A percentile compares a stretch with the other conserved stretches of the same genome.
These are phyloP conservation scores for Evernia prunastri DNA, from an alignment of 495 filamentous ascomycete genomes.

Conservation along the genomic window DNA sequence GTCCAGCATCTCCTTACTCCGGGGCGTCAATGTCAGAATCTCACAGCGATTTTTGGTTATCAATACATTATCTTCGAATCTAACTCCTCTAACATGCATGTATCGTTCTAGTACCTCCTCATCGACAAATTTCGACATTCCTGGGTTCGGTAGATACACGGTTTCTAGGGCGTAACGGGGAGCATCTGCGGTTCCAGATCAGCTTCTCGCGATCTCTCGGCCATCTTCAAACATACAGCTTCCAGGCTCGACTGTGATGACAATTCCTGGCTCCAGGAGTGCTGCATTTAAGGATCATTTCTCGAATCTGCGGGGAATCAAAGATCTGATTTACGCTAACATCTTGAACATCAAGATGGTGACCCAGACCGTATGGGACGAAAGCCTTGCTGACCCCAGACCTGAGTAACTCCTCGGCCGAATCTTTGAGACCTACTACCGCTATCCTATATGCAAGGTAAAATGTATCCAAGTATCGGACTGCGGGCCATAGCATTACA, in stretches of 20 bases:
- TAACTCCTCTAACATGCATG: conserved; percentile 73
- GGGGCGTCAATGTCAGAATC: conserved; percentile 77
- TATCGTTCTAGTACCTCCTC: conserved; percentile 63
- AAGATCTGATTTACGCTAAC: conserved; percentile 61
- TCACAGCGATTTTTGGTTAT: conserved; percentile 71
- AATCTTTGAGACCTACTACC: conserved; percentile 55
- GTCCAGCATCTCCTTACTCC: conserved; percentile 60
- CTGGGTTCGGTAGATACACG: not conserved
- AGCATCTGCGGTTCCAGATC: conserved; percentile 45
- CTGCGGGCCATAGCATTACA: conserved; percentile 54
- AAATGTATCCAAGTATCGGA: conserved; percentile 60
- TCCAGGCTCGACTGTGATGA: conserved; percentile 83
- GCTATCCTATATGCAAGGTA: conserved; percentile 65
- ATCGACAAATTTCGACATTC: conserved; percentile 57
- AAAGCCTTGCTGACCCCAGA: conserved; percentile 67
- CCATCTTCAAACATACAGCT: conserved; percentile 40
- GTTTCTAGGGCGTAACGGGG: conserved; percentile 48
- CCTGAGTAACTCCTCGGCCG: conserved; percentile 52
- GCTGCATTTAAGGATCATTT: not conserved
- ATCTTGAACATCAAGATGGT: conserved; percentile 90
- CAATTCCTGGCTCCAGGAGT: conserved; percentile 44
- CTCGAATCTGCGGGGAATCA: conserved; percentile 42
- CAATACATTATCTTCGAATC: conserved; percentile 88
- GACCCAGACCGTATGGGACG: conserved; percentile 85
- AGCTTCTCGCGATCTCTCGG: not conserved